Percentiles rank a stretch among this genome's conserved stretches.
phyloP scores from a whole-genome alignment of 2,329 filamentous ascomycete species.

The Coniochaeta hoffmannii region DNA sequence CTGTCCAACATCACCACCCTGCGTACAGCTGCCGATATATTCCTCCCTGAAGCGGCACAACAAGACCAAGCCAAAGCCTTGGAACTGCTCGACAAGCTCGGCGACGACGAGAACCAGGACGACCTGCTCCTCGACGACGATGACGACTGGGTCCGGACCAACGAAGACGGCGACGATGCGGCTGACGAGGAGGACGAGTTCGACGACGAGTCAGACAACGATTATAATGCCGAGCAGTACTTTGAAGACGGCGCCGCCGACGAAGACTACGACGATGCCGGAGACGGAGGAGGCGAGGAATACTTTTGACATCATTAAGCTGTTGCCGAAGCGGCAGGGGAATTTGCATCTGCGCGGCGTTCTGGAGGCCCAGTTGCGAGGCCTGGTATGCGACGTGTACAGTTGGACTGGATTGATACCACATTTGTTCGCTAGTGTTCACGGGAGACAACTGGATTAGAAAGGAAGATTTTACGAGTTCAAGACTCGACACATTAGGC shows the following conservation, averaged over 20 bases:
- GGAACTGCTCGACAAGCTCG: slow-evolving; percentile 36
- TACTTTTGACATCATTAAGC: slow-evolving; percentile 10
- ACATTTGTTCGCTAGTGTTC: background rate
- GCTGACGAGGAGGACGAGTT: slow-evolving; percentile 42
- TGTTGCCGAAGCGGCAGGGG: background rate
- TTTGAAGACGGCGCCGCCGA: slow-evolving; percentile 52
- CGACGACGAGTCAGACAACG: slow-evolving; percentile 48
- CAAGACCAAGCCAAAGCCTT: slow-evolving; percentile 29
- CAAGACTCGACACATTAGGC: background rate
- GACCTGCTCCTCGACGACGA: slow-evolving; percentile 39
- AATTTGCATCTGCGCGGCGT: background rate
- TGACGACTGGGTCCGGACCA: slow-evolving; percentile 34
- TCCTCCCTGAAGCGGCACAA: slow-evolving; percentile 27
- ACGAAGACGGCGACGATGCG: slow-evolving; percentile 30
- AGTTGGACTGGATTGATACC: background rate
- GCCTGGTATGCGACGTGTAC: background rate
- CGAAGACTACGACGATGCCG: slow-evolving; percentile 43
- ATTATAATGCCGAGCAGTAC: slow-evolving; percentile 54
- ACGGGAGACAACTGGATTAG: background rate
- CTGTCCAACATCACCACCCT: slow-evolving; percentile 39
- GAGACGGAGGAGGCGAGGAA: slow-evolving; percentile 34
- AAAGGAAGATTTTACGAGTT: background rate
- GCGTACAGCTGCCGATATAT: slow-evolving; percentile 44
- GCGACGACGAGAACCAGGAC: slow-evolving; percentile 24
- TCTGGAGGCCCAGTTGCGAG: background rate